These are phyloP conservation scores for Annulohypoxylon bovei DNA, from an alignment of 495 filamentous ascomycete species.

Conservation along the genomic window DNA sequence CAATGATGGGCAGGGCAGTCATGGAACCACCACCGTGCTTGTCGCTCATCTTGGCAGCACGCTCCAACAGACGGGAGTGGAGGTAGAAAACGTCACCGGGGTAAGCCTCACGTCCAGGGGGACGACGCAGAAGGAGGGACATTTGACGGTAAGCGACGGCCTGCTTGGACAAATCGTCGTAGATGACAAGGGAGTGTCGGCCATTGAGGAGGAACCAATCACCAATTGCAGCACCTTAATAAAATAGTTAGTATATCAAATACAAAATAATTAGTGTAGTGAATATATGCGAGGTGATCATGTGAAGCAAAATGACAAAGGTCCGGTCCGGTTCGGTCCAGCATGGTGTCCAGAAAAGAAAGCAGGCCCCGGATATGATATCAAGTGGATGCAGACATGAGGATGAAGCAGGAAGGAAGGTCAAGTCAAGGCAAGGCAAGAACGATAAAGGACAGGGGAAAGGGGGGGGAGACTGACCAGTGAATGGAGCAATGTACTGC, in stretches of 20 bases:
- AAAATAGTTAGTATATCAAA: not conserved
- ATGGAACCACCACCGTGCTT: constrained; percentile 95
- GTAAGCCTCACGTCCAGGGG: constrained; percentile 99
- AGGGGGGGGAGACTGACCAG: constrained; percentile 51
- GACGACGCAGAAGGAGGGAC: constrained; percentile 98
- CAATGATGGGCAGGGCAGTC: constrained; percentile 97
- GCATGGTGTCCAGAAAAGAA: not conserved
- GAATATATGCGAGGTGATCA: too few species aligned
- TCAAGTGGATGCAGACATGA: not conserved
- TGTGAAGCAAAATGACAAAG: not conserved
- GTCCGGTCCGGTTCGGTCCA: too few species aligned
- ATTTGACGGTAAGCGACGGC: constrained; percentile 99
- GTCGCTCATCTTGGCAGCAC: constrained; percentile 99
- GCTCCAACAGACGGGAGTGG: constrained; percentile 98
- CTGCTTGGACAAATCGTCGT: constrained; percentile 98
- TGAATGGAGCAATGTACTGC: constrained; percentile 97
- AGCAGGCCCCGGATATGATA: not conserved
- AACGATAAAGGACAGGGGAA: not conserved
- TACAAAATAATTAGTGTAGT: not conserved
- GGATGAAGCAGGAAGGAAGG: not conserved
- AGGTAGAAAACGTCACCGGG: constrained; percentile 99
- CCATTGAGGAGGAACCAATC: constrained; percentile 94
- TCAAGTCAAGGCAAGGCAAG: not conserved
- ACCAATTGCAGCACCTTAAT: constrained; percentile 63
- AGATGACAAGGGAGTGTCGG: constrained; percentile 92